phyloP scores from a whole-genome alignment of 163 green algal species.

The Dunaliella salina region DNA sequence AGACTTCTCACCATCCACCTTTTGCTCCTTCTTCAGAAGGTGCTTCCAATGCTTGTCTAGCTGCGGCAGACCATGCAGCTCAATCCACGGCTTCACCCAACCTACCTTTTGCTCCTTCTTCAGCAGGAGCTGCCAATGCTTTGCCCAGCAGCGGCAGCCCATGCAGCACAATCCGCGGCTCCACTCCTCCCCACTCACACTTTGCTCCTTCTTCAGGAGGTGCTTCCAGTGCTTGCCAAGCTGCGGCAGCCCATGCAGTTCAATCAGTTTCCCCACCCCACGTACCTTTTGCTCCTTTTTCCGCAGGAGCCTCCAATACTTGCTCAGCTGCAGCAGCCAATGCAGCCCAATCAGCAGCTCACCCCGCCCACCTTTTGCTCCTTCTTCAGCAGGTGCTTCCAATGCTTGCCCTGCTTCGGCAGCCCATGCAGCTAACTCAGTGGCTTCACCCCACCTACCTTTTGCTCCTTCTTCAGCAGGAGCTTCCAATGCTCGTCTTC shows the following conservation, averaged over 20 bases:
- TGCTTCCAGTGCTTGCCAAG: conserved; percentile 84
- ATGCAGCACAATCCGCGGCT: conserved; percentile 30
- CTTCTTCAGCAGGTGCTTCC: neutral
- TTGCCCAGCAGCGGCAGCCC: conserved; percentile 14
- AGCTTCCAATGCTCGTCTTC: conserved; percentile 82
- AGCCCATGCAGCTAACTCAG: conserved; percentile 49
- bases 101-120: neutral
- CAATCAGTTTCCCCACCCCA: conserved; percentile 52
- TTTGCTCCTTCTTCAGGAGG: conserved; percentile 82
- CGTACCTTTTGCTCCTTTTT: conserved; percentile 82
- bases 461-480: conserved; percentile 82
- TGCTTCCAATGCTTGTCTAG: conserved; percentile 83
- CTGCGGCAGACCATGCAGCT: conserved; percentile 70
- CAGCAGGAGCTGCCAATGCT: neutral
- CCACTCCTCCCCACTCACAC: too few relatives aligned
- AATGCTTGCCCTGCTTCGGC: conserved; percentile 8
- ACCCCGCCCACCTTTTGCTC: neutral
- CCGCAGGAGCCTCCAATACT: conserved; percentile 77
- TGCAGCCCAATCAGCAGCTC: too few relatives aligned
- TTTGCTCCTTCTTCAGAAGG: conserved; percentile 82
- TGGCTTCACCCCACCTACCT: conserved; percentile 28
- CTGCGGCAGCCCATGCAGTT: conserved; percentile 70
- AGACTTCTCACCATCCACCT: conserved; percentile 25
- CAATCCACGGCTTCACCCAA: too few relatives aligned
- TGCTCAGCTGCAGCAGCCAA: conserved; percentile 65